Percentiles rank a stretch among this genome's conserved stretches.
These are phyloP conservation scores for Trichoderma aggressivum DNA, from an alignment of 2,329 filamentous ascomycete genomes.

Conservation along the genomic window DNA sequence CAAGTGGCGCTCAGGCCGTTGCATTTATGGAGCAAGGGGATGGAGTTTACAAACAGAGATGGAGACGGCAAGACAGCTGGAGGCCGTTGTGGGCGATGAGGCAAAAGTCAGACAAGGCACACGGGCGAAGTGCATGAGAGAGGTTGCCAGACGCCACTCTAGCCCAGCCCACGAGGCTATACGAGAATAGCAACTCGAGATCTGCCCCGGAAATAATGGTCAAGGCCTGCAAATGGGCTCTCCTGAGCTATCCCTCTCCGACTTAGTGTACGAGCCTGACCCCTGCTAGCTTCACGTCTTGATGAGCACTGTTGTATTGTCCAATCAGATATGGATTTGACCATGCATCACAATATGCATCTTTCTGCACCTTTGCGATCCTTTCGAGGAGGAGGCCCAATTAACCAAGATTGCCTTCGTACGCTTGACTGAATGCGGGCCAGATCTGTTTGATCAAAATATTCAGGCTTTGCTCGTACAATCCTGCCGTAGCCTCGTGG, in stretches of 20 bases:
- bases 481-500: not conserved
- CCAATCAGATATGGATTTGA: not conserved
- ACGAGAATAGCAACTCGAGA: conserved; percentile 1
- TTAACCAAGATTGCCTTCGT: not conserved
- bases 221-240: not conserved
- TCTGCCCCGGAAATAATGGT: not conserved
- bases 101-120: not conserved
- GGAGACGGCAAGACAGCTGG: not conserved
- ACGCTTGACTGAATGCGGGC: not conserved
- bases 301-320: not conserved
- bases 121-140: not conserved
- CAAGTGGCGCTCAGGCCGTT: not conserved
- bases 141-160: not conserved
- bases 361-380: not conserved
- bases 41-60: not conserved
- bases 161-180: not conserved
- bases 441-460: not conserved
- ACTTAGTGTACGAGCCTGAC: conserved; percentile 12
- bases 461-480: not conserved
- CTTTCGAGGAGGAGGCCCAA: not conserved
- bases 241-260: not conserved
- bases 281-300: not conserved
- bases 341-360: not conserved
- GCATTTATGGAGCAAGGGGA: conserved; percentile 9
- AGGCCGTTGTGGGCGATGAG: conserved; percentile 5